phyloP scores from a whole-genome alignment of 2,329 filamentous ascomycete genomes.

The Ophiosphaerella korrae region DNA sequence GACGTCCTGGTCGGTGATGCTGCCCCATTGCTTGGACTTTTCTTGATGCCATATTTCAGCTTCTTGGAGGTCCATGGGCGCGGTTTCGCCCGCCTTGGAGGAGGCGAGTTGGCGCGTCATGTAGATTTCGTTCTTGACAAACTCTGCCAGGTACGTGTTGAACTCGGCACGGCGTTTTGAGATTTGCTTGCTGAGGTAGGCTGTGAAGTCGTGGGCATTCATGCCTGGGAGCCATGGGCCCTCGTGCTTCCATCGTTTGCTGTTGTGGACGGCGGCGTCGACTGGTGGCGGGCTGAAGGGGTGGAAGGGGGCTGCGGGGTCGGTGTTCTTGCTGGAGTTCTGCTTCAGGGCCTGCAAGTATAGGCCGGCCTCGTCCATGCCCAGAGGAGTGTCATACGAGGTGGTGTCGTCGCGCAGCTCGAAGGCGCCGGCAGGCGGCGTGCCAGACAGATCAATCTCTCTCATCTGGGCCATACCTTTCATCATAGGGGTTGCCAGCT shows the following conservation, averaged over 20 bases:
- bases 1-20: constrained; percentile 33
- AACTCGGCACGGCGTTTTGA: constrained; percentile 43
- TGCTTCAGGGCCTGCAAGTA: constrained; percentile 32
- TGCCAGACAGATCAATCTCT: constrained; percentile 17
- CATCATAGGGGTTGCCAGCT: constrained; percentile 75
- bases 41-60: constrained; percentile 23
- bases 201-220: constrained; percentile 60
- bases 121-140: constrained; percentile 42
- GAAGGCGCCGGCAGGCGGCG: constrained; percentile 33
- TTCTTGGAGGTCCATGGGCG: constrained; percentile 32
- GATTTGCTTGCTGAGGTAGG: constrained; percentile 54
- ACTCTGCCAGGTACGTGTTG: constrained; percentile 34
- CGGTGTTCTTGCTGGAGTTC: constrained; percentile 18
- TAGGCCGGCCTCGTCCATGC: constrained; percentile 33
- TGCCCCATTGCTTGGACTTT: constrained; percentile 33
- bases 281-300: constrained; percentile 28
- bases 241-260: constrained; percentile 59
- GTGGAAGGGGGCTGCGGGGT: constrained; percentile 23
- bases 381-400: constrained; percentile 30
- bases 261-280: constrained; percentile 30
- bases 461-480: constrained; percentile 30
- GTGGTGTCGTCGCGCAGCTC: constrained; percentile 41
- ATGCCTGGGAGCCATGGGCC: constrained; percentile 65
- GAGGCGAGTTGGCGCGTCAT: constrained; percentile 27
- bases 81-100: constrained; percentile 12